Evolutionary conservation across 2,329 filamentous ascomycete species (phyloP), one percentile per base, ranked within the genome.

Genomic region (Dactylellina drechsleri): DNA sequence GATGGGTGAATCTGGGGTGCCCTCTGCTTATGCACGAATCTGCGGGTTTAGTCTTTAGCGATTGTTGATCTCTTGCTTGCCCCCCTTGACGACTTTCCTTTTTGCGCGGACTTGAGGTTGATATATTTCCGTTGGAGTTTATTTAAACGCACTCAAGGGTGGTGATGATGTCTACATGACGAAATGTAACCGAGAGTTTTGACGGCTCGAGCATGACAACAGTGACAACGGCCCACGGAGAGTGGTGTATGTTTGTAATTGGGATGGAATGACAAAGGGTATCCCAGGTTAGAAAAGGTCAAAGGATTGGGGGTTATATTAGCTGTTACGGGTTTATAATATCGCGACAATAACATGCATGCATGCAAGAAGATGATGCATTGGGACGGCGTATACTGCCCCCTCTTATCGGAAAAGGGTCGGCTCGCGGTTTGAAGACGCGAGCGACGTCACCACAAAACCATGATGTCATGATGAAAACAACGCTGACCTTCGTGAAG

Each of bases 151-250:
- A 16, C 15, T 16, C 18, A 61, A 50, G 47, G 45, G 56, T 12
- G 43, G n/a, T n/a, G 26, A 56, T 66, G 67, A 72, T 72, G 67
- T 53, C 52, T 23, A 31, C 54, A 74, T 74, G 68, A 74, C 68
- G 68, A 62, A 66, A 74, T 57, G 40, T 16, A 16, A 54, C 26
- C 15, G 47, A 26, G 47, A 47, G 60, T 31, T 41, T 56, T 62
- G 15, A 45, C 31, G 6, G 16, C 41, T 49, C 53, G 1, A 40
- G 15, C 47, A 50, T 18, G 23, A 5, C 5, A 31, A 13, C 56
- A 23, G 36, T 45, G 40, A 57, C 31, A 57, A 7, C 53, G 13
- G 31, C 16, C 40, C 26, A 2, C 40, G 53, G 16, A 12, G 53
- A 16, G 2, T 18, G 12, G 53, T 57, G 26, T 7, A 28, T 7